Conservation (phyloP, 352 stramenopile genomes). For the Globisporangium parvum region DNA sequence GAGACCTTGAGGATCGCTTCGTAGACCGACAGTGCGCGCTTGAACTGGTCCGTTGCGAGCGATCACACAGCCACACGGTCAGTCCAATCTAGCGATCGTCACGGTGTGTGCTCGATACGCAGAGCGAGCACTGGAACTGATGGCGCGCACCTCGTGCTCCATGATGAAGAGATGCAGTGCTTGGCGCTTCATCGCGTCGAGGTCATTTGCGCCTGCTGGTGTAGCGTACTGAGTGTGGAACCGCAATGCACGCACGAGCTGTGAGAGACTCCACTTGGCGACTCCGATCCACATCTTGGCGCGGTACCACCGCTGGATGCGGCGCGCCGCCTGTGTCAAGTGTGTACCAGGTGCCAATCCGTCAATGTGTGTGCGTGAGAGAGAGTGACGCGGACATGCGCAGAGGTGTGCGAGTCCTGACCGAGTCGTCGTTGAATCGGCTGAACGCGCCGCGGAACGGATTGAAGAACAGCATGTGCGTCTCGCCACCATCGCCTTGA, state of each 20-base stretch:
- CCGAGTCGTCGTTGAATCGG: constrained; percentile 24
- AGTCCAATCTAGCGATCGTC: too few species aligned
- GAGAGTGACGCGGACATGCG: background rate
- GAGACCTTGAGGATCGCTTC: constrained; percentile 46
- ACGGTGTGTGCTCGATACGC: too few species aligned
- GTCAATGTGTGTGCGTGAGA: too few species aligned
- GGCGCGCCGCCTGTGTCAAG: constrained; percentile 16
- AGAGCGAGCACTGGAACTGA: background rate
- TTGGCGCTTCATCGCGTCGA: constrained; percentile 31
- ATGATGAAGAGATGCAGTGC: constrained; percentile 45
- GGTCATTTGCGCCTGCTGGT: constrained; percentile 7
- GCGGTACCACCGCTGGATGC: constrained; percentile 55
- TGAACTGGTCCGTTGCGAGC: constrained; percentile 26
- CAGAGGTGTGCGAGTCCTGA: constrained; percentile 1
- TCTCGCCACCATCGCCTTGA: background rate
- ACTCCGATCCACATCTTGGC: constrained; percentile 44
- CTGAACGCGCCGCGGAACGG: constrained; percentile 32
- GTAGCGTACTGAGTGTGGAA: constrained; percentile 28
- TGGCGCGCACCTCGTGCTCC: constrained; percentile 16
- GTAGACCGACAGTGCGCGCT: constrained; percentile 36
- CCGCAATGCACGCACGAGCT: constrained; percentile 25
- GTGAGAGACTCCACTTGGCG: constrained; percentile 30
- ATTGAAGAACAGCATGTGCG: constrained; percentile 31
- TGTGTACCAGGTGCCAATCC: too few species aligned
- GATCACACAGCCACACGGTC: background rate